These are phyloP conservation scores for Chlorella sp. DNA, from an alignment of 139 green algal genomes.

Conservation along the genomic window DNA sequence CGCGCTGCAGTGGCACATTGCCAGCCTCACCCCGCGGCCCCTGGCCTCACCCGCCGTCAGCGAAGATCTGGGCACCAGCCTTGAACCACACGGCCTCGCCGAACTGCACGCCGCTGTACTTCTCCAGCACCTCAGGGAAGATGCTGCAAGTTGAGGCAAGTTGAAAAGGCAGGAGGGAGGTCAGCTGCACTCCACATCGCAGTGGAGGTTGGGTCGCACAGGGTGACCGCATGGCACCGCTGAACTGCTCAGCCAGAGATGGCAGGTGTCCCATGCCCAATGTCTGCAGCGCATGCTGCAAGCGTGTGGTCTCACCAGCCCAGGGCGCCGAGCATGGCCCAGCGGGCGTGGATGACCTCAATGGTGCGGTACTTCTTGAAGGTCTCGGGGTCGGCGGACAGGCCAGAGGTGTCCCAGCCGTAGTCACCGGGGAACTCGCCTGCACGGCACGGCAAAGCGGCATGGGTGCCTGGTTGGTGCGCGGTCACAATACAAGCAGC, in stretches of 20 bases:
- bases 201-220: not conserved
- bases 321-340: constrained; percentile 95
- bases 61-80: constrained; percentile 94
- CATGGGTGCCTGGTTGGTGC: too few species aligned
- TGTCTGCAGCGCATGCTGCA: too few species aligned
- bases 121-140: constrained; percentile 52
- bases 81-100: constrained; percentile 96
- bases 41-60: constrained; percentile 48
- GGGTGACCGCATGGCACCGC: not conserved
- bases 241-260: too few species aligned
- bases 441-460: not conserved
- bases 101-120: constrained; percentile 65
- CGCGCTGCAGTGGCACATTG: too few species aligned
- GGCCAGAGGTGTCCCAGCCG: constrained; percentile 96
- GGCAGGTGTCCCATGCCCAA: too few species aligned
- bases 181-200: not conserved
- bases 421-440: constrained; percentile 92
- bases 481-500: too few species aligned
- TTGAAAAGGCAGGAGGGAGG: not conserved
- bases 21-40: too few species aligned
- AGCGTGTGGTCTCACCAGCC: constrained; percentile 61
- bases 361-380: constrained; percentile 76
- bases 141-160: constrained; percentile 12
- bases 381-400: constrained; percentile 96
- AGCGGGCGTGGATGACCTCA: constrained; percentile 88